Percentiles rank a stretch among this genome's conserved stretches.
Evolutionary conservation across 2,329 filamentous ascomycete species (phyloP).

Genomic region (Fusarium oligoseptatum): DNA sequence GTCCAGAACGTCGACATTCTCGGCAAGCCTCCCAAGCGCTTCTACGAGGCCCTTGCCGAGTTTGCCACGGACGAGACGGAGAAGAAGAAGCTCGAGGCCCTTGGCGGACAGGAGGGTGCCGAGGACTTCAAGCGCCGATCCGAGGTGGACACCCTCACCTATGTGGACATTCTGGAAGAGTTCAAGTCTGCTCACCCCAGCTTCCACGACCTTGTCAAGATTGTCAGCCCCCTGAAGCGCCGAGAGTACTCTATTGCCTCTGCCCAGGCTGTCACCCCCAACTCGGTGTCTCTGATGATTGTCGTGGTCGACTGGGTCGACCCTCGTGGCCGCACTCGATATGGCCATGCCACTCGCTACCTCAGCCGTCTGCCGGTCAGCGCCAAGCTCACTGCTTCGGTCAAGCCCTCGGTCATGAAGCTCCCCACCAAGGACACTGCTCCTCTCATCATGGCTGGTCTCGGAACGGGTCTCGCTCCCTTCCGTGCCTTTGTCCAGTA

Average conservation of each 20-base stretch:
- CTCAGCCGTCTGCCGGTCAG: conserved; percentile 82
- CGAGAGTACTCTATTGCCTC: conserved; percentile 99
- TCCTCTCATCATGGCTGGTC: conserved; percentile 97
- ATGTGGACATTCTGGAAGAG: conserved; percentile 89
- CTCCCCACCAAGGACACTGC: conserved; percentile 88
- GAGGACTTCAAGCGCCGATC: conserved; percentile 92
- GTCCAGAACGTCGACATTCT: conserved; percentile 96
- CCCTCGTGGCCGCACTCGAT: conserved; percentile 85
- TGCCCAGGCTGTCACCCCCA: conserved; percentile 93
- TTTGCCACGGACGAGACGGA: conserved; percentile 87
- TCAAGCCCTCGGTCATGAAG: conserved; percentile 99
- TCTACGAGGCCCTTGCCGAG: conserved; percentile 92
- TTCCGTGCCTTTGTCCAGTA: conserved; percentile 99
- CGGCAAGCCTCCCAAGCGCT: conserved; percentile 95
- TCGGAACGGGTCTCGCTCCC: conserved; percentile 97
- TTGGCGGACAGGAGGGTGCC: conserved; percentile 83
- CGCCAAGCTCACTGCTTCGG: conserved; percentile 85
- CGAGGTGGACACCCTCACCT: conserved; percentile 93
- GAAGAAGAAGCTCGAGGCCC: conserved; percentile 81
- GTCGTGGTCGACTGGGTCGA: conserved; percentile 98
- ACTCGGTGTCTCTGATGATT: conserved; percentile 92
- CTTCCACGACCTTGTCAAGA: conserved; percentile 89
- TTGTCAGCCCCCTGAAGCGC: conserved; percentile 93
- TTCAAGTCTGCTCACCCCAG: conserved; percentile 89
- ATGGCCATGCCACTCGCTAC: conserved; percentile 93